Percentiles rank a stretch among this genome's conserved stretches.
phyloP scores from a whole-genome alignment of 192 early-diverging fungal species.

The Podila clonocystis region DNA sequence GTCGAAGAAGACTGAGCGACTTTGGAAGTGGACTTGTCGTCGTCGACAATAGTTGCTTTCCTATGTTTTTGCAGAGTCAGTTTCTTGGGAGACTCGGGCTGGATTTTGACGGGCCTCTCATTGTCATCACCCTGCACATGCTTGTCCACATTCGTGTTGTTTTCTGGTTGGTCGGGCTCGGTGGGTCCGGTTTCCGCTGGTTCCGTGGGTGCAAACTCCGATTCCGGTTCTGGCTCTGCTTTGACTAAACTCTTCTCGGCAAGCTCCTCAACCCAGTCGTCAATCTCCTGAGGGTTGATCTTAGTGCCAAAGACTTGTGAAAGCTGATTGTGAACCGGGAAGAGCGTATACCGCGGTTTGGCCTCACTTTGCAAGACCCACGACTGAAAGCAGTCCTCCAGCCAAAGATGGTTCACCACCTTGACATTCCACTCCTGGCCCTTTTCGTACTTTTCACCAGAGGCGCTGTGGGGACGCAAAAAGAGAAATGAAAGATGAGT shows the following conservation, averaged over 20 bases:
- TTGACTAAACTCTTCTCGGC: conserved; percentile 15
- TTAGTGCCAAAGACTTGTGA: conserved; percentile 64
- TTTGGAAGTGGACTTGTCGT: not conserved
- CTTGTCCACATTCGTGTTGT: too few species aligned
- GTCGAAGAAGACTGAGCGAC: not conserved
- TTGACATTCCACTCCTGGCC: conserved; percentile 74
- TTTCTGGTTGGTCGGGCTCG: not conserved
- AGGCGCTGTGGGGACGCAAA: conserved; percentile 40
- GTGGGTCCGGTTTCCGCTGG: not conserved
- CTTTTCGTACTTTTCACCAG: conserved; percentile 71
- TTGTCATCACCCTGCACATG: too few species aligned
- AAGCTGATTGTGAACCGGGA: conserved; percentile 62
- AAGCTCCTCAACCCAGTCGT: conserved; percentile 53
- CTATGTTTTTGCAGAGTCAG: too few species aligned
- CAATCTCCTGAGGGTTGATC: conserved; percentile 41
- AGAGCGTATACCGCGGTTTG: conserved; percentile 62
- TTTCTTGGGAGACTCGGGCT: too few species aligned
- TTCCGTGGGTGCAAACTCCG: not conserved
- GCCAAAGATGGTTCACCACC: conserved; percentile 87
- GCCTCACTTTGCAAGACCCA: conserved; percentile 69
- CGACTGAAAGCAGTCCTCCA: conserved; percentile 78
- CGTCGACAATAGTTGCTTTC: too few species aligned
- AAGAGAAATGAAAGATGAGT: not conserved
- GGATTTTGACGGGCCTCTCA: too few species aligned
- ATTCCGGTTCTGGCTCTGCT: not conserved